Evolutionary conservation across 2,329 filamentous ascomycete species (phyloP).

Genomic region (Sporothrix euskadiensis): DNA sequence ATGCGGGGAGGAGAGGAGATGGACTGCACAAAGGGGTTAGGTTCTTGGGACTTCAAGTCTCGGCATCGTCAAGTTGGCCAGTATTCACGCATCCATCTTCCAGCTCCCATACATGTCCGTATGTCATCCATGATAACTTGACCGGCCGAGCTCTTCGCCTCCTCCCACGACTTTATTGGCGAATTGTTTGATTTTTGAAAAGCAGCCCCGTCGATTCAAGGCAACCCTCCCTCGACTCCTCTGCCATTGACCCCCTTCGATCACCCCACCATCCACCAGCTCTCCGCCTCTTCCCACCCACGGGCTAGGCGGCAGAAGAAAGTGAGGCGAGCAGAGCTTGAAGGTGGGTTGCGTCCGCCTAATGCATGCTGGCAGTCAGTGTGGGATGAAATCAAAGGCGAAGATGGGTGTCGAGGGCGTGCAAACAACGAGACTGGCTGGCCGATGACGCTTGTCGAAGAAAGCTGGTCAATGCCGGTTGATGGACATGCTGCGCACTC

Average conservation of each 20-base stretch:
- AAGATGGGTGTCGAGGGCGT: not conserved
- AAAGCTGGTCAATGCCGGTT: not conserved
- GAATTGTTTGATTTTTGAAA: not conserved
- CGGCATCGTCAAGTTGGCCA: not conserved
- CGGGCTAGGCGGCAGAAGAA: not conserved
- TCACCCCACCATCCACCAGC: not conserved
- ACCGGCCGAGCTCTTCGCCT: not conserved
- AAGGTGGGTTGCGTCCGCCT: not conserved
- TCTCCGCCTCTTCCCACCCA: not conserved
- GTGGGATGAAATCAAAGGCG: not conserved
- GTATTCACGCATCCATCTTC: not conserved
- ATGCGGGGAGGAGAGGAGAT: not conserved
- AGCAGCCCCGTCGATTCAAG: not conserved
- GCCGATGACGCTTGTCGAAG: not conserved
- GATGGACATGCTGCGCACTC: not conserved
- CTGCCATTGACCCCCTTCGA: not conserved
- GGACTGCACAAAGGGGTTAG: not conserved
- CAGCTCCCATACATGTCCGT: too few species aligned
- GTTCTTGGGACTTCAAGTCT: not conserved
- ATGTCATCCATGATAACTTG: not conserved
- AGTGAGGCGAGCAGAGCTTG: not conserved
- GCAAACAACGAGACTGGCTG: not conserved
- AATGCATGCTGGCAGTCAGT: not conserved
- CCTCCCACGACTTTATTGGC: not conserved
- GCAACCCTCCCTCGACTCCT: not conserved